Conservation (phyloP, 2,329 filamentous ascomycete genomes). For the Fusarium verticillioides region DNA sequence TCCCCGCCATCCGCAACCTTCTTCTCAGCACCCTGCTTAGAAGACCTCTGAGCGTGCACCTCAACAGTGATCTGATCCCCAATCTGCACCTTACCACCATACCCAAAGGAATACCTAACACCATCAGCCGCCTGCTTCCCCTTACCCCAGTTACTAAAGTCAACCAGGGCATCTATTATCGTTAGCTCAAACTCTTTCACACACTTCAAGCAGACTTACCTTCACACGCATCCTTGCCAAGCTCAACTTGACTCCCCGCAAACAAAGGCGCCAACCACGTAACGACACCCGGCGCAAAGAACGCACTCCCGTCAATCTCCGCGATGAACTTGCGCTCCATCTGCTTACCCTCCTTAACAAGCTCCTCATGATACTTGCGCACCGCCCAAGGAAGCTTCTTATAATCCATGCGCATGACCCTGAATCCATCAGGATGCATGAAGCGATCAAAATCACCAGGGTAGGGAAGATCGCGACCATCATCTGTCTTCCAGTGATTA, state of each 20-base stretch:
- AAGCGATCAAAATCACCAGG: slow-evolving; percentile 25
- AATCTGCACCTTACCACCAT: neutral
- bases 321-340: slow-evolving; percentile 32
- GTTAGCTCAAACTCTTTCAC: neutral
- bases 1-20: neutral
- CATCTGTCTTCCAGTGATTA: slow-evolving; percentile 24
- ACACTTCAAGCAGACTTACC: neutral
- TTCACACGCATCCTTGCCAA: slow-evolving; percentile 18
- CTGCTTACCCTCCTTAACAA: slow-evolving; percentile 10
- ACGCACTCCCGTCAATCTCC: slow-evolving; percentile 21
- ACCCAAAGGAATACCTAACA: neutral
- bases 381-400: slow-evolving; percentile 29
- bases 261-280: slow-evolving; percentile 27
- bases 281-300: slow-evolving; percentile 31
- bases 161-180: slow-evolving; percentile 2
- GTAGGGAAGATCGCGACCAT: slow-evolving; percentile 24
- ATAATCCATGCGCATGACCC: slow-evolving; percentile 17
- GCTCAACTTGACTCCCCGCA: slow-evolving; percentile 13
- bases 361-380: slow-evolving; percentile 17
- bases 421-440: slow-evolving; percentile 28
- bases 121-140: neutral
- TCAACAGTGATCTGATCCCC: slow-evolving; percentile 1
- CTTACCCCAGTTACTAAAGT: slow-evolving; percentile 12
- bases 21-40: neutral
- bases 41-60: slow-evolving; percentile 1